phyloP scores from a whole-genome alignment of 169 alveolate species.

The Plasmodium knowlesi region DNA sequence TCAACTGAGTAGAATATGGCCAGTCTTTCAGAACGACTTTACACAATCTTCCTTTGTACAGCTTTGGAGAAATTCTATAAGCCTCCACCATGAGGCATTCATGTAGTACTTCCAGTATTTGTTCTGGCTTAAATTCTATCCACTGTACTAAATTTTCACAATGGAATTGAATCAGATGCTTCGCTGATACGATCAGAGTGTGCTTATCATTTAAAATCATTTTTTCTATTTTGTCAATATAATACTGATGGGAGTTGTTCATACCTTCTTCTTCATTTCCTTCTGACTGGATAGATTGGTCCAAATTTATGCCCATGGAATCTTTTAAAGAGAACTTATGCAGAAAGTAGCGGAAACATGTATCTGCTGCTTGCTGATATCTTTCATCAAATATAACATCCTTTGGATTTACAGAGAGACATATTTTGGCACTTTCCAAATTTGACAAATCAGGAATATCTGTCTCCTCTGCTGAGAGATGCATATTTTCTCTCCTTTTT shows the following conservation, averaged over 20 bases:
- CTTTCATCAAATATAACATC: slow-evolving; percentile 87
- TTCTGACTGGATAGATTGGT: slow-evolving; percentile 53
- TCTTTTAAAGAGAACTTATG: slow-evolving; percentile 77
- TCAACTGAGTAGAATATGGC: slow-evolving; percentile 93
- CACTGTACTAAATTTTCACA: slow-evolving; percentile 86
- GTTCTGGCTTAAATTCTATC: slow-evolving; percentile 86
- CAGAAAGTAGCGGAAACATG: slow-evolving; percentile 84
- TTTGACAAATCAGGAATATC: slow-evolving; percentile 84
- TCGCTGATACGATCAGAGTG: slow-evolving; percentile 85
- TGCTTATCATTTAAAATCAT: slow-evolving; percentile 89
- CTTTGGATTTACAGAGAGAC: slow-evolving; percentile 85
- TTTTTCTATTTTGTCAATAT: slow-evolving; percentile 85
- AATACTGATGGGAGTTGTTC: slow-evolving; percentile 78
- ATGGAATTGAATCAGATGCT: slow-evolving; percentile 85
- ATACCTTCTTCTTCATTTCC: slow-evolving; percentile 72
- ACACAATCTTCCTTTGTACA: slow-evolving; percentile 86
- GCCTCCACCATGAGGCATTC: slow-evolving; percentile 88
- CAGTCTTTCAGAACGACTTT: slow-evolving; percentile 90
- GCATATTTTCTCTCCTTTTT: slow-evolving; percentile 86
- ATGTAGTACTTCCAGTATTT: slow-evolving; percentile 85
- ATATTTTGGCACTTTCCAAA: slow-evolving; percentile 85
- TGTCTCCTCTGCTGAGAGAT: slow-evolving; percentile 79
- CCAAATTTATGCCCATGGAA: slow-evolving; percentile 75
- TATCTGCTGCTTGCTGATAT: slow-evolving; percentile 88
- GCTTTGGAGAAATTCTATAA: slow-evolving; percentile 81